These are phyloP conservation scores for Fusarium armeniacum DNA, from an alignment of 2,329 filamentous ascomycete species.

Conservation along the genomic window DNA sequence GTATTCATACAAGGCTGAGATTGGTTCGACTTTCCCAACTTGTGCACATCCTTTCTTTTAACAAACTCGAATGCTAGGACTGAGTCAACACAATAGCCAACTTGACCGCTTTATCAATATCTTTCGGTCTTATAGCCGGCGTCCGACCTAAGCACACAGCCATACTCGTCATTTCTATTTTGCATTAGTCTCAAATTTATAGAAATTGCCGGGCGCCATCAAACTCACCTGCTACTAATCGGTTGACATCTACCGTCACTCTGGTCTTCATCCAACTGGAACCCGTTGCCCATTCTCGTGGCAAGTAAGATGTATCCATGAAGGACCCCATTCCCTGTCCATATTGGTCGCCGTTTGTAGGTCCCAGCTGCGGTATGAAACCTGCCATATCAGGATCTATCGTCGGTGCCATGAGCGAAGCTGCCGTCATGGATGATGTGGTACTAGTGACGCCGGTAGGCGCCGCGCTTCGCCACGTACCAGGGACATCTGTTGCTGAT, in stretches of 20 bases:
- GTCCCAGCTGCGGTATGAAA: conserved; percentile 17
- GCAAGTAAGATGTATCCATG: conserved; percentile 27
- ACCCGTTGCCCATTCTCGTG: conserved; percentile 37
- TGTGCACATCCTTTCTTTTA: neutral
- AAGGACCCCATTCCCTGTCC: conserved; percentile 23
- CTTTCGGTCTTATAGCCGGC: conserved; percentile 57
- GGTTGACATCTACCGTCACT: conserved; percentile 55
- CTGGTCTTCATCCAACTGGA: conserved; percentile 50
- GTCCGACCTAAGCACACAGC: conserved; percentile 58
- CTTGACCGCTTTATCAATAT: conserved; percentile 54
- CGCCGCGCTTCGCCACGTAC: conserved; percentile 35
- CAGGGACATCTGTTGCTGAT: neutral
- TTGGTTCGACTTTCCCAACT: neutral
- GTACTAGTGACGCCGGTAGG: conserved; percentile 25
- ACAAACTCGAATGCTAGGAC: neutral
- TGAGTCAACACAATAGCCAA: conserved; percentile 37
- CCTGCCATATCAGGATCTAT: conserved; percentile 23
- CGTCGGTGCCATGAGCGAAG: conserved; percentile 16
- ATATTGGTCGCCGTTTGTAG: conserved; percentile 26
- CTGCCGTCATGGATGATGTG: conserved; percentile 23
- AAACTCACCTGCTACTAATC: conserved; percentile 54
- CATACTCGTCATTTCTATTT: conserved; percentile 54
- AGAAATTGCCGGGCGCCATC: no score
- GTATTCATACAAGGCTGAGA: neutral
- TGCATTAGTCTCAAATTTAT: conserved; percentile 5